Conservation (phyloP, 2,329 filamentous ascomycete genomes). For the Aspergillus sp. region DNA sequence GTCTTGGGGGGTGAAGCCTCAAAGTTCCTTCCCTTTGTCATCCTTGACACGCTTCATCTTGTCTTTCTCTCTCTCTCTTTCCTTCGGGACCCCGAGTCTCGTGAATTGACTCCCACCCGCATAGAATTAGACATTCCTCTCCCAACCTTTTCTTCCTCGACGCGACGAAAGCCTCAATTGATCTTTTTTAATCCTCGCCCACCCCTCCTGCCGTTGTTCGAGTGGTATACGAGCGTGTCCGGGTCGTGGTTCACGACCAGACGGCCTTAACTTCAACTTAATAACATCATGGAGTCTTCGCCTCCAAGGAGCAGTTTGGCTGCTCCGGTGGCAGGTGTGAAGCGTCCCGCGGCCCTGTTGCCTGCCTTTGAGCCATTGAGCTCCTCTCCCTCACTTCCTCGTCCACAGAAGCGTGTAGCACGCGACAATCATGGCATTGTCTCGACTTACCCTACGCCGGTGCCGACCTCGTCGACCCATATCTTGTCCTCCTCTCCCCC, state of each 20-base stretch:
- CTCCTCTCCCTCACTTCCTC: slow-evolving; percentile 51
- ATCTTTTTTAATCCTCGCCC: slow-evolving; percentile 10
- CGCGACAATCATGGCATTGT: slow-evolving; percentile 45
- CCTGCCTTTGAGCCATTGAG: slow-evolving; percentile 53
- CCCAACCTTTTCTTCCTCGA: slow-evolving; percentile 18
- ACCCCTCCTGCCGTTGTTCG: slow-evolving; percentile 12
- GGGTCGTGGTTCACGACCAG: slow-evolving; percentile 5
- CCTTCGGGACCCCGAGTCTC: slow-evolving; percentile 11
- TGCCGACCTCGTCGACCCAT: slow-evolving; percentile 90
- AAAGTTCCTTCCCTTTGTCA: slow-evolving; percentile 22
- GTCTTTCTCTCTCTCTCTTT: slow-evolving; percentile 19
- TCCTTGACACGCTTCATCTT: slow-evolving; percentile 18
- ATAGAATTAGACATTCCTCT: slow-evolving; percentile 17
- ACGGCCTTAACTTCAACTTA: not conserved
- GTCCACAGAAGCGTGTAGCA: slow-evolving; percentile 49
- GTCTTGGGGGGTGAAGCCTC: slow-evolving; percentile 18
- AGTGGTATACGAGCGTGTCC: not conserved
- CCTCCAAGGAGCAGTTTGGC: slow-evolving; percentile 37
- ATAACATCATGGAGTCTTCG: slow-evolving; percentile 43
- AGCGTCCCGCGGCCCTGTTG: slow-evolving; percentile 50
- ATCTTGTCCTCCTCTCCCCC: slow-evolving; percentile 86
- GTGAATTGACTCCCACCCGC: not conserved
- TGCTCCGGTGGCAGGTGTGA: slow-evolving; percentile 43
- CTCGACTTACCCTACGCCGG: slow-evolving; percentile 82
- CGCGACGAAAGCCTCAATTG: slow-evolving; percentile 26